Evolutionary conservation across 495 filamentous ascomycete genomes (phyloP).

Genomic region (Hypoxylon perforatum): DNA sequence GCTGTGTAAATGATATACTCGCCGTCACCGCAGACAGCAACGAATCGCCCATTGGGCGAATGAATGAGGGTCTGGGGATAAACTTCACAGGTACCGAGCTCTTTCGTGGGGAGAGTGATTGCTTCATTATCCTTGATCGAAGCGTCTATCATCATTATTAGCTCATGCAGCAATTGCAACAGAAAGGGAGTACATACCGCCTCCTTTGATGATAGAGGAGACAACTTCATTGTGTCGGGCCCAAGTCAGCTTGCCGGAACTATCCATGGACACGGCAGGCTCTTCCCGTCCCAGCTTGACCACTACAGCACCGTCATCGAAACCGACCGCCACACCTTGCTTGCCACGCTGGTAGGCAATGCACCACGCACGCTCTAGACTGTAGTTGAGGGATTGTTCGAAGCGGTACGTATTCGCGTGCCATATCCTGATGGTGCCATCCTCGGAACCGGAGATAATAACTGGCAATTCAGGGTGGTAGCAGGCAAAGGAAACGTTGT

Average conservation of each 20-base stretch:
- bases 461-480: constrained; percentile 97
- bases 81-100: constrained; percentile 93
- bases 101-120: constrained; percentile 88
- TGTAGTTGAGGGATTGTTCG: constrained; percentile 95
- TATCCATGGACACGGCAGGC: constrained; percentile 96
- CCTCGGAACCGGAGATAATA: constrained; percentile 98
- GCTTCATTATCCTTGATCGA: constrained; percentile 88
- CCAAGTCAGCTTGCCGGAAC: constrained; percentile 94
- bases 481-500: constrained; percentile 98
- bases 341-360: constrained; percentile 92
- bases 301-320: constrained; percentile 97
- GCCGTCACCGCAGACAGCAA: constrained; percentile 95
- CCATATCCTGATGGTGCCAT: constrained; percentile 97
- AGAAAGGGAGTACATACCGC: constrained; percentile 56
- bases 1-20: constrained; percentile 98
- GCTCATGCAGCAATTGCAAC: constrained; percentile 3
- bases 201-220: constrained; percentile 93
- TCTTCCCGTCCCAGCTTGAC: constrained; percentile 98
- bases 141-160: constrained; percentile 62
- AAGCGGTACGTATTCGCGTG: constrained; percentile 88
- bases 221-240: constrained; percentile 94
- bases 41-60: constrained; percentile 97
- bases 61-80: constrained; percentile 95
- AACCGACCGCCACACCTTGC: constrained; percentile 94
- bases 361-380: constrained; percentile 97